Evolutionary conservation across 495 filamentous ascomycete species (phyloP).

Genomic region (Bathelium albidoporum): DNA sequence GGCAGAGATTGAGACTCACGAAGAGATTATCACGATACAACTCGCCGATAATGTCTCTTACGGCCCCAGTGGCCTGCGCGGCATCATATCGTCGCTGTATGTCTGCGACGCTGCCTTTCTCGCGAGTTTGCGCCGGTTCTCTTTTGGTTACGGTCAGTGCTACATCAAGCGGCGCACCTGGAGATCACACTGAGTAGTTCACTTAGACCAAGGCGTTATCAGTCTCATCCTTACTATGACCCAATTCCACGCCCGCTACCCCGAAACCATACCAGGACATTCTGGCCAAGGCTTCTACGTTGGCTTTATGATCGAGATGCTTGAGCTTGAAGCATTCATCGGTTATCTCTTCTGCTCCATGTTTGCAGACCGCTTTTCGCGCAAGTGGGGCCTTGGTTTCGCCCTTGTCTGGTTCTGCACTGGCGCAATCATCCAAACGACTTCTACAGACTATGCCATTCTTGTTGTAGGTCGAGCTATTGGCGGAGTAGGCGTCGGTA

Average conservation of each 20-base stretch:
- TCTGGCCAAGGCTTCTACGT: no score
- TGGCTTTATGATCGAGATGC: conserved; percentile 13
- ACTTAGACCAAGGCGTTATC: conserved; percentile 26
- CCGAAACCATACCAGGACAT: conserved; percentile 8
- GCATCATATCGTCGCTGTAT: background rate
- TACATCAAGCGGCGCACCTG: no score
- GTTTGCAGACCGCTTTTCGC: conserved; percentile 23
- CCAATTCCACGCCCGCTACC: conserved; percentile 22
- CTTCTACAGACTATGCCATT: conserved; percentile 19
- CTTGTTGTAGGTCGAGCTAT: conserved; percentile 25
- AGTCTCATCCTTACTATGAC: conserved; percentile 23
- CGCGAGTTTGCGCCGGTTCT: background rate
- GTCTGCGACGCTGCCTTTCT: conserved; percentile 2
- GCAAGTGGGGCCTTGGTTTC: conserved; percentile 25
- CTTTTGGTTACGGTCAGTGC: conserved; percentile 7
- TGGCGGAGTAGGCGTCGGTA: conserved; percentile 29
- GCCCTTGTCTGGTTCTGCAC: conserved; percentile 22
- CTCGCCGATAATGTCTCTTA: conserved; percentile 1
- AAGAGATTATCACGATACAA: background rate
- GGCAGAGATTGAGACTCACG: no score
- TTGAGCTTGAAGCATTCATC: conserved; percentile 24
- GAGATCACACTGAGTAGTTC: no score
- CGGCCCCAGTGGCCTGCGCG: background rate
- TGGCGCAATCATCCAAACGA: conserved; percentile 28
- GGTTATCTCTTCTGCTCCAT: conserved; percentile 24